These are phyloP conservation scores for Macrophomina tecta DNA, from an alignment of 2,329 filamentous ascomycete genomes.

Conservation along the genomic window DNA sequence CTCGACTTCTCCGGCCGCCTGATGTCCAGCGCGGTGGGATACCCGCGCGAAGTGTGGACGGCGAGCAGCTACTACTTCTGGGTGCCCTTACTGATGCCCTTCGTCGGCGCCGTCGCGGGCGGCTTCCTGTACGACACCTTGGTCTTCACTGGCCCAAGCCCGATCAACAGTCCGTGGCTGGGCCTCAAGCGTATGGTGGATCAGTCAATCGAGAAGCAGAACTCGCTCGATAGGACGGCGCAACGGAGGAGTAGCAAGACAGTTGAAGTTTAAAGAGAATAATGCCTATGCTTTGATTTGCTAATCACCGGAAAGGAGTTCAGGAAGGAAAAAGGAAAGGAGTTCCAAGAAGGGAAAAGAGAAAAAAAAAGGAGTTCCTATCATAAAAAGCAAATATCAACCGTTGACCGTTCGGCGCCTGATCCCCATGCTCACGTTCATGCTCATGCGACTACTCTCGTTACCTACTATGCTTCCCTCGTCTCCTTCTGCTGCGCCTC, in stretches of 20 bases:
- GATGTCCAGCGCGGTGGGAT: constrained; percentile 71
- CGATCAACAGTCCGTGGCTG: constrained; percentile 71
- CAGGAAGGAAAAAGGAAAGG: too few relatives aligned
- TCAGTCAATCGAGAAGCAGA: not conserved
- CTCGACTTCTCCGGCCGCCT: constrained; percentile 74
- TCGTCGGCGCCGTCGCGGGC: constrained; percentile 67
- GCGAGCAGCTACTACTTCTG: constrained; percentile 75
- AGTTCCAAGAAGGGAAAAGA: too few relatives aligned
- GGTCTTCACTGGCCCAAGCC: constrained; percentile 72
- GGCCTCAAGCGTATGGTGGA: constrained; percentile 45
- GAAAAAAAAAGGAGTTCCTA: too few relatives aligned
- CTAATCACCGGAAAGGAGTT: too few relatives aligned
- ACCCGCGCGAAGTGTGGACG: constrained; percentile 70
- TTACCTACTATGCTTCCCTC: not conserved
- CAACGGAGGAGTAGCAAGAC: not conserved
- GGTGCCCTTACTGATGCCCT: constrained; percentile 64
- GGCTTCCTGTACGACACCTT: constrained; percentile 72
- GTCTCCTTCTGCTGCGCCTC: constrained; percentile 35
- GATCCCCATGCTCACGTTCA: too few relatives aligned
- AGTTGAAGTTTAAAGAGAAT: not conserved
- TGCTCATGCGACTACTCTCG: not conserved
- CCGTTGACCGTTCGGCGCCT: too few relatives aligned
- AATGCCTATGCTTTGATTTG: not conserved
- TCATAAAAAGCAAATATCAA: too few relatives aligned
- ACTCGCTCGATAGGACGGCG: not conserved